phyloP scores from a whole-genome alignment of 352 stramenopile species.

The Phytophthora citrophthora region DNA sequence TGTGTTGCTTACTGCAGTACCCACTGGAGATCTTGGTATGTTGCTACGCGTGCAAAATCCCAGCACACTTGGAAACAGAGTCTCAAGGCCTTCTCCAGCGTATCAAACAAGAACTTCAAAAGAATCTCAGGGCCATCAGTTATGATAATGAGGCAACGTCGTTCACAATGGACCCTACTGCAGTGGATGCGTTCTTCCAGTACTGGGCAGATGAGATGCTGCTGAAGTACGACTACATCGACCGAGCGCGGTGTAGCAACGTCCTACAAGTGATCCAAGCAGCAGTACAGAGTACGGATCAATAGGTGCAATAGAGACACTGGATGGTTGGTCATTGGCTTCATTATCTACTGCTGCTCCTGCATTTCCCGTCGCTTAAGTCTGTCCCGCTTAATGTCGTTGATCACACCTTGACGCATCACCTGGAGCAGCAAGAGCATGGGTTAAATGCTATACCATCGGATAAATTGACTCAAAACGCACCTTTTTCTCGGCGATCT shows the following conservation, averaged over 20 bases:
- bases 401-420: constrained; percentile 82
- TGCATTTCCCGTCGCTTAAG: constrained; percentile 58
- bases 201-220: constrained; percentile 51
- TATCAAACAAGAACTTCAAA: constrained; percentile 14
- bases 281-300: constrained; percentile 5
- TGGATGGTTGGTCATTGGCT: constrained; percentile 8
- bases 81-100: constrained; percentile 35
- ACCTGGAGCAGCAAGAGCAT: constrained; percentile 34
- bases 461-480: constrained; percentile 1
- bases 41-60: constrained; percentile 43
- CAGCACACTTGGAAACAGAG: constrained; percentile 4
- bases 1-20: constrained; percentile 47
- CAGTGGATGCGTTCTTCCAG: constrained; percentile 36
- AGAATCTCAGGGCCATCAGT: not conserved
- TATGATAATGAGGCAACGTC: not conserved
- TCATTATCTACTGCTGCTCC: constrained; percentile 30
- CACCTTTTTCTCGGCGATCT: constrained; percentile 76
- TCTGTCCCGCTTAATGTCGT: constrained; percentile 81
- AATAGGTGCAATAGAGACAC: constrained; percentile 2
- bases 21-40: constrained; percentile 51
- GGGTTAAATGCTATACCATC: constrained; percentile 2
- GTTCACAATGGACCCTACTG: constrained; percentile 10
- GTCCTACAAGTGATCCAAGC: constrained; percentile 26
- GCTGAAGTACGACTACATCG: constrained; percentile 57
- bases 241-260: constrained; percentile 32